Conservation (phyloP, 2,329 filamentous ascomycete species). For the Colletotrichum sp. region DNA sequence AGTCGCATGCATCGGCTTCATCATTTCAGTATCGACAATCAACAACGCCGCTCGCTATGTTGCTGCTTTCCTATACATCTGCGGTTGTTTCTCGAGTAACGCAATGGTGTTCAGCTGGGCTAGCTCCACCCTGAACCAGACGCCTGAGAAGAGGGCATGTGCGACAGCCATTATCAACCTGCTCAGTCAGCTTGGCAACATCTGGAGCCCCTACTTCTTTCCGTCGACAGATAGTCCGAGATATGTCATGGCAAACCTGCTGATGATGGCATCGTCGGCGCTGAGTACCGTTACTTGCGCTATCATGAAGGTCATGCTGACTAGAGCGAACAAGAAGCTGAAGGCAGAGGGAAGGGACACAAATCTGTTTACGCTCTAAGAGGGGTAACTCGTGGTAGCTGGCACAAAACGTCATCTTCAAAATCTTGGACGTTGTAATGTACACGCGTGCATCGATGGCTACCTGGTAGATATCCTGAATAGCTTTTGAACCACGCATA, state of each 20-base stretch:
- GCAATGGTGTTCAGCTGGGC: conserved; percentile 38
- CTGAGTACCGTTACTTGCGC: conserved; percentile 1
- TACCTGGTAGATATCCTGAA: not conserved
- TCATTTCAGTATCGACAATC: conserved; percentile 62
- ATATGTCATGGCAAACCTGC: conserved; percentile 31
- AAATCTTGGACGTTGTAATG: not conserved
- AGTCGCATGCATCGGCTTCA: conserved; percentile 60
- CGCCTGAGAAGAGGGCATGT: conserved; percentile 40
- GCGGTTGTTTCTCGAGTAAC: conserved; percentile 28
- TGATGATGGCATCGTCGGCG: conserved; percentile 17
- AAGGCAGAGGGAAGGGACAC: not conserved
- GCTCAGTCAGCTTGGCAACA: conserved; percentile 39
- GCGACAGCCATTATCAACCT: conserved; percentile 40
- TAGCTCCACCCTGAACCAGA: conserved; percentile 33
- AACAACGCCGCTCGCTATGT: conserved; percentile 56
- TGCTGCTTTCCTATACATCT: conserved; percentile 31
- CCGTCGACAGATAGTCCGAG: conserved; percentile 27
- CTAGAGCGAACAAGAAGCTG: not conserved
- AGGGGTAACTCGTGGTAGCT: not conserved
- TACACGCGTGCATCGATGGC: not conserved
- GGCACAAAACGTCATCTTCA: not conserved
- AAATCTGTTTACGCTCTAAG: not conserved
- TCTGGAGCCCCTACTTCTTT: conserved; percentile 45
- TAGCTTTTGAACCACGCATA: not conserved
- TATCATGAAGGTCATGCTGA: conserved; percentile 3